Evolutionary conservation across 1,139 yeast genomes (phyloP).

Genomic region (Neolecta irregularis): DNA sequence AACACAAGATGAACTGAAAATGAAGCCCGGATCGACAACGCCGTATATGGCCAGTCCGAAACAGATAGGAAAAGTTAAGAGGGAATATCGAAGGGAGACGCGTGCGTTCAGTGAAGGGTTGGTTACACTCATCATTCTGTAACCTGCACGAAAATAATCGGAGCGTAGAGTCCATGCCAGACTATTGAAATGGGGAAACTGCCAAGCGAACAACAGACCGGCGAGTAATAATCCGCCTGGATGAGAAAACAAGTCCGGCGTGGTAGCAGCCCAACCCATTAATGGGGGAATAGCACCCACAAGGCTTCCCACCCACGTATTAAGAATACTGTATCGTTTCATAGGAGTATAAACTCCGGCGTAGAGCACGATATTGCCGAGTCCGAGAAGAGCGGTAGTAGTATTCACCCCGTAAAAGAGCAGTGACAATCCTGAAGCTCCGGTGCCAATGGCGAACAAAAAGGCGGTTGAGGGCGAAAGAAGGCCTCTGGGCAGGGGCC

Average conservation of each 20-base stretch:
- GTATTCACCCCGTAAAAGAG: slow-evolving; percentile 63
- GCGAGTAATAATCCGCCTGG: slow-evolving; percentile 43
- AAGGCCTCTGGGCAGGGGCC: slow-evolving; percentile 83
- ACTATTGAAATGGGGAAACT: slow-evolving; percentile 93
- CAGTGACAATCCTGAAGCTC: slow-evolving; percentile 52
- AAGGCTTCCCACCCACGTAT: slow-evolving; percentile 97
- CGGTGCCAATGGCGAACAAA: slow-evolving; percentile 59
- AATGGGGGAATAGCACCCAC: slow-evolving; percentile 98
- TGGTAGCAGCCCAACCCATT: slow-evolving; percentile 98
- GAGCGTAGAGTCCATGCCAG: slow-evolving; percentile 74
- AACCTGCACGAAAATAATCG: slow-evolving; percentile 85
- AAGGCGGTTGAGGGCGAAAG: slow-evolving; percentile 66
- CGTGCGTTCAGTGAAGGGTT: slow-evolving; percentile 86
- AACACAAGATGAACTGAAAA: slow-evolving; percentile 60
- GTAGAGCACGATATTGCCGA: slow-evolving; percentile 61
- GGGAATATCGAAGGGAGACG: slow-evolving; percentile 76
- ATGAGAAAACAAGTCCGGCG: slow-evolving; percentile 13
- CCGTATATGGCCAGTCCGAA: slow-evolving; percentile 64
- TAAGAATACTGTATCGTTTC: slow-evolving; percentile 66
- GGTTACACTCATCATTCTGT: slow-evolving; percentile 89
- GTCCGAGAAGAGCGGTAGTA: slow-evolving; percentile 51
- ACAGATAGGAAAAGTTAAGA: slow-evolving; percentile 86
- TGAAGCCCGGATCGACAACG: slow-evolving; percentile 70
- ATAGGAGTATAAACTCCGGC: slow-evolving; percentile 84
- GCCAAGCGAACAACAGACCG: slow-evolving; percentile 88